Conservation (phyloP, 2,329 filamentous ascomycete genomes). For the Xenosphaeropsis pyriputrescens region DNA sequence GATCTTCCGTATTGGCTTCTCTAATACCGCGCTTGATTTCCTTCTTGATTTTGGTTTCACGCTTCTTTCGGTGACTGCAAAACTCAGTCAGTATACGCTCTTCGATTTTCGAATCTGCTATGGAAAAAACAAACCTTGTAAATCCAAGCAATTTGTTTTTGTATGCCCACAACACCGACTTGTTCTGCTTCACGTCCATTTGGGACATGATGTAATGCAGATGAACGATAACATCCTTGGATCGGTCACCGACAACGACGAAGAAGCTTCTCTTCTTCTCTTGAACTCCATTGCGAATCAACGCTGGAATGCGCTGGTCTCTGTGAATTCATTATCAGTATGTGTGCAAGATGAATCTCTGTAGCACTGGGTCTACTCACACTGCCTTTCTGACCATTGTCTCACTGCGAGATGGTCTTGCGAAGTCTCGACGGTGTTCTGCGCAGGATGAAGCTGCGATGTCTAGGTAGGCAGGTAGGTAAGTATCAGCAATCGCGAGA, state of each 20-base stretch:
- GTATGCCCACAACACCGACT: conserved; percentile 95
- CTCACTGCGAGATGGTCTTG: not conserved
- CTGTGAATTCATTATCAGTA: conserved; percentile 24
- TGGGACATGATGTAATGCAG: conserved; percentile 86
- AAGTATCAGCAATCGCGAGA: not conserved
- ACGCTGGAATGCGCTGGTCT: conserved; percentile 78
- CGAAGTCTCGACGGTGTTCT: conserved; percentile 1
- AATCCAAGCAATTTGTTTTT: conserved; percentile 95
- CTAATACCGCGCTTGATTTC: conserved; percentile 91
- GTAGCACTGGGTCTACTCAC: conserved; percentile 1
- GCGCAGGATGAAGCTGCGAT: conserved; percentile 2
- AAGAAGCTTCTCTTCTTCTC: conserved; percentile 99
- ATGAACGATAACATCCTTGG: conserved; percentile 95
- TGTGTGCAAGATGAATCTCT: not conserved
- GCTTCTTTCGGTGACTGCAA: conserved; percentile 84
- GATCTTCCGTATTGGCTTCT: conserved; percentile 83
- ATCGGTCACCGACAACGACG: conserved; percentile 83
- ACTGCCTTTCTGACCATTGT: conserved; percentile 5
- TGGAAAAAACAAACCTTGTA: conserved; percentile 38
- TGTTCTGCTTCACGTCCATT: conserved; percentile 85
- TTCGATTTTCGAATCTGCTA: not conserved
- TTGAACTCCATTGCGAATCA: conserved; percentile 81
- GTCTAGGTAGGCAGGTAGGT: conserved; percentile 1
- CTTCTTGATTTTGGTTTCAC: conserved; percentile 95
- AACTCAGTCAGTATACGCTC: conserved; percentile 5